Base-by-base conservation (phyloP, 257 asterid species). In the Rhazya stricta region DNA sequence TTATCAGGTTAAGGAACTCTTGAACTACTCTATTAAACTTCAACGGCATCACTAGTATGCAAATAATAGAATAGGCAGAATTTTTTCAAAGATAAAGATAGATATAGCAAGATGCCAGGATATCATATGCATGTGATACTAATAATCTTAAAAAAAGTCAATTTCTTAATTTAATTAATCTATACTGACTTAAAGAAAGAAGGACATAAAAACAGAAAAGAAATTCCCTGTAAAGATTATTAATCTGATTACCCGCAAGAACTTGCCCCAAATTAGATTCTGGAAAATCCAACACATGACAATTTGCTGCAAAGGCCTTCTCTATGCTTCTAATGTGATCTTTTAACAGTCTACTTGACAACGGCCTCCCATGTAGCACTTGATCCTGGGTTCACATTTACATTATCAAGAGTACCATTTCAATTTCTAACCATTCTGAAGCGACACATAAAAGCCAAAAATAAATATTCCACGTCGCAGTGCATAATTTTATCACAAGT, bases 301-400 rank as follows among this genome's bases (percentile, higher is more conserved):
- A 37, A 16, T 6, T 70, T 36, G 4, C 43, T 25, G 67, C 61
- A 54, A 79, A 79, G 69, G 69, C 81, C 63, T 54, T 76, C 51
- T 79, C 83, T 46, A 82, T 69, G 72, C 62, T 76, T 69, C 69
- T 79, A 53, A 50, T 42, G 63, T 79, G 83, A 11, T 66, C 77
- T 76, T 74, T 36, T 46, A 82, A 73, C 34, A 77, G 83, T 67
- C 50, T 42, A 32, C 48, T 60, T 32, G 83, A 82, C 60, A 82
- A 68, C 56, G 79, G 72, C 69, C 53, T 82, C 66, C 79, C 79
- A 69, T 82, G 86, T 4, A 43, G 43, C 72, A 82, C 86, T 76
- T 82, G 86, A 48, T 79, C 79, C 81, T 78, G 85, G 21, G 48
- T 48, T 56, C 80, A 67, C 37, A 53, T 19, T 66, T 53, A 75